phyloP scores from a whole-genome alignment of 192 early-diverging fungal genomes.

The Ramicandelaber brevisporus region DNA sequence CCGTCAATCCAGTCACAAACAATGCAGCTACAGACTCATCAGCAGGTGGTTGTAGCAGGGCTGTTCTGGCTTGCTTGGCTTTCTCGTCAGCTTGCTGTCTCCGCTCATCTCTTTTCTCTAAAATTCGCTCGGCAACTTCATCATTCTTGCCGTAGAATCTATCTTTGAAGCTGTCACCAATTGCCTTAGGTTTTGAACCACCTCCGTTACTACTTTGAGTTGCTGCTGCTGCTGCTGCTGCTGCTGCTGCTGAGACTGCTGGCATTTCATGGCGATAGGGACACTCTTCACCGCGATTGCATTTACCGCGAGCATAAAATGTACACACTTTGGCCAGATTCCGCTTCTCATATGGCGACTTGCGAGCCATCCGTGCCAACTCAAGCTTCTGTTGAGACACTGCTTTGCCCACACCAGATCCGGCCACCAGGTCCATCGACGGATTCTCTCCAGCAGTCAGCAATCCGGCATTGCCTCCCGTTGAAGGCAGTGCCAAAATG shows the following conservation, averaged over 20 bases:
- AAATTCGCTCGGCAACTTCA: constrained; percentile 72
- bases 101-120: too few species aligned
- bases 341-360: constrained; percentile 75
- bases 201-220: too few species aligned
- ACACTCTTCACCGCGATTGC: constrained; percentile 83
- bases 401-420: too few species aligned
- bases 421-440: too few species aligned
- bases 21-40: constrained; percentile 66
- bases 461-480: too few species aligned
- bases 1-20: constrained; percentile 63
- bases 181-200: too few species aligned
- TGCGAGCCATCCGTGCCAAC: constrained; percentile 65
- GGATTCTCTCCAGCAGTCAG: too few species aligned
- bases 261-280: constrained; percentile 93
- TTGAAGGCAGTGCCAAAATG: too few species aligned
- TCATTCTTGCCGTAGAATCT: constrained; percentile 87
- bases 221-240: too few species aligned
- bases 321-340: constrained; percentile 82
- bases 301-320: constrained; percentile 85
- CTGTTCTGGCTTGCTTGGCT: constrained; percentile 22
- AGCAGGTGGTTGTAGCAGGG: constrained; percentile 30
- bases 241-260: constrained; percentile 42
- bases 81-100: too few species aligned
- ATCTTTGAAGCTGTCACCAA: constrained; percentile 91
- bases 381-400: too few species aligned